Evolutionary conservation across 306 rosid genomes (phyloP).

Genomic region (Canavalia gladiata): DNA sequence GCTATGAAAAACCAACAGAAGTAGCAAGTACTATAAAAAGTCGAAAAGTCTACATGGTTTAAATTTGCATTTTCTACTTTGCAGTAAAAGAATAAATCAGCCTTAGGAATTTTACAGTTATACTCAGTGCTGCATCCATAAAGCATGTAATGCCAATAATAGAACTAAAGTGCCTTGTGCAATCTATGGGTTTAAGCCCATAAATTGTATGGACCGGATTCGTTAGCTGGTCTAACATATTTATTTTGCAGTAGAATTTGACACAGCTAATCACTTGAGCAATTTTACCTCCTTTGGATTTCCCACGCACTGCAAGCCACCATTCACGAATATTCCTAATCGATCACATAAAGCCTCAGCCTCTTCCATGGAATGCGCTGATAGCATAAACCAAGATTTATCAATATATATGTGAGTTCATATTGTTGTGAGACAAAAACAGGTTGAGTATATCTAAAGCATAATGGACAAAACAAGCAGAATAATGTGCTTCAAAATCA

Average conservation of each 20-base stretch:
- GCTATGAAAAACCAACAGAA: constrained; percentile 58
- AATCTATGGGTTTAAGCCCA: not conserved
- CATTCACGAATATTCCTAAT: constrained; percentile 82
- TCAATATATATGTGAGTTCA: not conserved
- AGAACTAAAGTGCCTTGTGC: not conserved
- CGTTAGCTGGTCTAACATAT: not conserved
- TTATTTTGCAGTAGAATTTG: constrained; percentile 27
- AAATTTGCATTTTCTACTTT: constrained; percentile 21
- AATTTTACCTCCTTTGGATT: constrained; percentile 81
- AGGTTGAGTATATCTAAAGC: constrained; percentile 1
- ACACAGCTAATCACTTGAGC: constrained; percentile 31
- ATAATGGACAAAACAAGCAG: constrained; percentile 4
- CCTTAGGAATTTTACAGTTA: not conserved
- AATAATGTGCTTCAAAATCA: constrained; percentile 1
- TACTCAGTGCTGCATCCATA: constrained; percentile 4
- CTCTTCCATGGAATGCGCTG: constrained; percentile 99
- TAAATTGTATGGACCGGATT: not conserved
- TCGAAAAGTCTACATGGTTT: constrained; percentile 1
- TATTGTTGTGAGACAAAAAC: constrained; percentile 18
- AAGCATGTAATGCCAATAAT: not conserved
- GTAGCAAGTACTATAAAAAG: constrained; percentile 9
- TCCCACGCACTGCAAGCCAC: constrained; percentile 90
- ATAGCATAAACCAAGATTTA: constrained; percentile 46
- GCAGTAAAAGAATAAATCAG: not conserved
- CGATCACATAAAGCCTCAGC: constrained; percentile 91